phyloP scores from a whole-genome alignment of 148 eudicot species.

The Drosera capensis region DNA sequence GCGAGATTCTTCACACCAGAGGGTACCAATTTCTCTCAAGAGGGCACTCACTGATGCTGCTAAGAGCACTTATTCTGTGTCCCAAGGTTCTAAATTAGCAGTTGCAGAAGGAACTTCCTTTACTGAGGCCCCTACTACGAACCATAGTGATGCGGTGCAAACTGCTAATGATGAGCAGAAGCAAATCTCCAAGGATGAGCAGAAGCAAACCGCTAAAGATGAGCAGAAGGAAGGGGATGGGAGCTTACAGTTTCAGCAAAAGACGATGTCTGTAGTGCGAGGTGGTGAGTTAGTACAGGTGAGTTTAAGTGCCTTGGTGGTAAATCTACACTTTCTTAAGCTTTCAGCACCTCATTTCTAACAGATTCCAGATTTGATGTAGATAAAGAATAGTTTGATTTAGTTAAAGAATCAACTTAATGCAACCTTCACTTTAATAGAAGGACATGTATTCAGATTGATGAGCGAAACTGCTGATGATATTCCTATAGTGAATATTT shows the following conservation, averaged over 20 bases:
- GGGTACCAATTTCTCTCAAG: slow-evolving; percentile 5
- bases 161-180: slow-evolving; percentile 23
- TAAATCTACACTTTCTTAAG: neutral
- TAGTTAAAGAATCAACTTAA: no score
- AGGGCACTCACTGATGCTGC: slow-evolving; percentile 2
- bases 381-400: no score
- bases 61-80: slow-evolving; percentile 6
- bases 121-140: slow-evolving; percentile 14
- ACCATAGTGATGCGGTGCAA: slow-evolving; percentile 13
- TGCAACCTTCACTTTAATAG: no score
- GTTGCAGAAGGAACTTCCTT: slow-evolving; percentile 8
- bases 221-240: slow-evolving; percentile 31
- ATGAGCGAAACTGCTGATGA: no score
- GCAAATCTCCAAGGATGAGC: no score
- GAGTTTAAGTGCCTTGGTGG: neutral
- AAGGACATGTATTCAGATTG: no score
- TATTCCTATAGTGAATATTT: no score
- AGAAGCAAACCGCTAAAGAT: slow-evolving; percentile 25
- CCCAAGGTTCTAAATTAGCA: neutral
- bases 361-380: no score
- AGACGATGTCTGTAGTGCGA: slow-evolving; percentile 90
- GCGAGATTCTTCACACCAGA: slow-evolving; percentile 3
- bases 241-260: slow-evolving; percentile 66
- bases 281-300: slow-evolving; percentile 96
- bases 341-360: neutral